phyloP scores from a whole-genome alignment of 2,329 filamentous ascomycete species.

The Sarocladium oryzae region DNA sequence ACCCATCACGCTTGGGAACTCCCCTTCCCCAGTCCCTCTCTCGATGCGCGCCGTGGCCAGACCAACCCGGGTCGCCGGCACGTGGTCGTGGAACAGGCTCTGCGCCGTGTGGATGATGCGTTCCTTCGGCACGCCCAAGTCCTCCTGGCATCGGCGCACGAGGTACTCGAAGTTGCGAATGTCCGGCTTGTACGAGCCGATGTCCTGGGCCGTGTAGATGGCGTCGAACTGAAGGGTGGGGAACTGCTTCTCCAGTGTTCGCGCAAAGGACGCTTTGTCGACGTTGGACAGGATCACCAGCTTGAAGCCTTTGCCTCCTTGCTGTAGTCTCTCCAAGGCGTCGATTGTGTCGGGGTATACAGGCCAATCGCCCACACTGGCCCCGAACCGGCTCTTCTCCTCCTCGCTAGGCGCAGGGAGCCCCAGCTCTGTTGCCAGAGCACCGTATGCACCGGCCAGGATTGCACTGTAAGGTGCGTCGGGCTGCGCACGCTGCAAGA shows the following conservation, averaged over 20 bases:
- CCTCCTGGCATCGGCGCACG: slow-evolving; percentile 42
- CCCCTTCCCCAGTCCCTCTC: slow-evolving; percentile 37
- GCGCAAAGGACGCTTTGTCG: slow-evolving; percentile 31
- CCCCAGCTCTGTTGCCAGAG: slow-evolving; percentile 22
- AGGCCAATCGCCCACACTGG: slow-evolving; percentile 45
- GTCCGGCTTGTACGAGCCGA: slow-evolving; percentile 66
- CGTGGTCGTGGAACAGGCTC: slow-evolving; percentile 61
- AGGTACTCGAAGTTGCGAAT: slow-evolving; percentile 60
- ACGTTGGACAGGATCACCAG: slow-evolving; percentile 57
- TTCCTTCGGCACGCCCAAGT: slow-evolving; percentile 45
- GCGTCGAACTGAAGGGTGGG: slow-evolving; percentile 49
- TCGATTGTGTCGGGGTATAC: slow-evolving; percentile 52
- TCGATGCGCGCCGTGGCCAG: slow-evolving; percentile 61
- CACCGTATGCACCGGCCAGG: slow-evolving; percentile 38
- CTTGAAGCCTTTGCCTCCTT: slow-evolving; percentile 45
- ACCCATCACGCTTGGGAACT: slow-evolving; percentile 16
- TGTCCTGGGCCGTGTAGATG: slow-evolving; percentile 63
- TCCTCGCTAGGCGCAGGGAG: slow-evolving; percentile 2
- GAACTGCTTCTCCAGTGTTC: slow-evolving; percentile 30
- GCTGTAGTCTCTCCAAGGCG: slow-evolving; percentile 43
- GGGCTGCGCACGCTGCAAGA: slow-evolving; percentile 48
- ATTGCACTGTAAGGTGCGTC: slow-evolving; percentile 26
- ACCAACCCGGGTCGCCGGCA: slow-evolving; percentile 54
- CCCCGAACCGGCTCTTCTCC: slow-evolving; percentile 25
- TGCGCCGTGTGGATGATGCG: slow-evolving; percentile 63